Conservation (phyloP, 1,284 basidiomycete species). For the Leccinum variabile region DNA sequence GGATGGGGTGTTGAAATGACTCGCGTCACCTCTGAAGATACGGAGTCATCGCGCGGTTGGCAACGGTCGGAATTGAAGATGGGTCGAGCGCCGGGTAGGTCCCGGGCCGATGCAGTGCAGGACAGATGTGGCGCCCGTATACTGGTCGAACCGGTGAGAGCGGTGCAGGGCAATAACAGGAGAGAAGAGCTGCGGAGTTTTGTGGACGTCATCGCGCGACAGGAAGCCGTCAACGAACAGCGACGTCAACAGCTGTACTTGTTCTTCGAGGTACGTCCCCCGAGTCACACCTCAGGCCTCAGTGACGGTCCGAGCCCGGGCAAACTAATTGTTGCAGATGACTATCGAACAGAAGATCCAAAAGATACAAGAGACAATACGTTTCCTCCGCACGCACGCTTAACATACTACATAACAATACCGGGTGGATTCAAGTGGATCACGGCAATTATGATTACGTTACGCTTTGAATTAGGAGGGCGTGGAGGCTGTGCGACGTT, state of each 20-base stretch:
- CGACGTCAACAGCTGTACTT: slow-evolving; percentile 46
- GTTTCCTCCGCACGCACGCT: slow-evolving; percentile 23
- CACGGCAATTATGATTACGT: neutral
- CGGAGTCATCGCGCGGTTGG: slow-evolving; percentile 28
- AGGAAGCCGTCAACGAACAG: slow-evolving; percentile 40
- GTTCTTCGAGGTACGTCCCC: slow-evolving; percentile 49
- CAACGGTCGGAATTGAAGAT: slow-evolving; percentile 5
- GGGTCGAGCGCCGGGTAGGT: neutral
- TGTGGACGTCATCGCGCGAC: slow-evolving; percentile 49
- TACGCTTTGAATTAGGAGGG: neutral
- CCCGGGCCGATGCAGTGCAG: neutral
- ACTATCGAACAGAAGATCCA: slow-evolving; percentile 51
- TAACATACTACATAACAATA: neutral
- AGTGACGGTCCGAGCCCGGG: neutral
- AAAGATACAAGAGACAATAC: slow-evolving; percentile 36
- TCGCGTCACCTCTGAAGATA: slow-evolving; percentile 23
- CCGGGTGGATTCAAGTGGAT: too few relatives aligned
- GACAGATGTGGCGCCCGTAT: slow-evolving; percentile 6
- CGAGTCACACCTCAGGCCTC: neutral
- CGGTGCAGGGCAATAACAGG: slow-evolving; percentile 4
- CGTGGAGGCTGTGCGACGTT: slow-evolving; percentile 8
- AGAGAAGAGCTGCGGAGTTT: slow-evolving; percentile 34
- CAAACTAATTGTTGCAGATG: slow-evolving; percentile 40
- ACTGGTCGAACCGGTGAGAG: neutral
- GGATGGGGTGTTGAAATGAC: slow-evolving; percentile 20